Conservation (phyloP, 1,284 basidiomycete species). For the Ceratobasidium papillatum region DNA sequence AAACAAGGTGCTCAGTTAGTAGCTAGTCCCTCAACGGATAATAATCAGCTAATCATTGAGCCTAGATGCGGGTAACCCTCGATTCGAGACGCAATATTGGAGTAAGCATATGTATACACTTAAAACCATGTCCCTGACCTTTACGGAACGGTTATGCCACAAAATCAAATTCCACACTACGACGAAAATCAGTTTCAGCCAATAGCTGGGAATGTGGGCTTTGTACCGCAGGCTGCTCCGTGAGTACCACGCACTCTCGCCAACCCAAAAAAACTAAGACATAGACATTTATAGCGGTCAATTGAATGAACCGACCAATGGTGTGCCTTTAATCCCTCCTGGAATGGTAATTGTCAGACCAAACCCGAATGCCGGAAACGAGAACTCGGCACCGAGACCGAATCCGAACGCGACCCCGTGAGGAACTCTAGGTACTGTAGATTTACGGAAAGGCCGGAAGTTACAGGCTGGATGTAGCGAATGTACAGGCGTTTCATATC, state of each 20-base stretch:
- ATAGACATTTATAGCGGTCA: not conserved
- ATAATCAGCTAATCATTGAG: not conserved
- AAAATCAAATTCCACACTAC: not conserved
- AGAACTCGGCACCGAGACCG: not conserved
- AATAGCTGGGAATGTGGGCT: not conserved
- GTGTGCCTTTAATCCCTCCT: not conserved
- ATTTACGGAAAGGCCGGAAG: not conserved
- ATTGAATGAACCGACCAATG: not conserved
- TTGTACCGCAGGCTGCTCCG: not conserved
- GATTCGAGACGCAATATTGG: not conserved
- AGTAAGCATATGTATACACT: not conserved
- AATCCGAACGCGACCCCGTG: not conserved
- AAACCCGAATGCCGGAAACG: not conserved
- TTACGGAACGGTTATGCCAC: not conserved
- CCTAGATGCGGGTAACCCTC: not conserved
- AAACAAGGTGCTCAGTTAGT: not conserved
- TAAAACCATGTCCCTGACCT: not conserved
- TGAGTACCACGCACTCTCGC: not conserved
- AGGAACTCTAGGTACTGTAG: not conserved
- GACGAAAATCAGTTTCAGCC: not conserved
- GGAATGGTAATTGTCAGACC: not conserved
- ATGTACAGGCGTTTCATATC: not conserved
- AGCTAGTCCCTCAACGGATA: not conserved
- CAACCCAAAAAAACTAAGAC: not conserved
- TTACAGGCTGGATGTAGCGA: not conserved